Evolutionary conservation across 108 stramenopile species (phyloP), one percentile per base, ranked within the genome.

Genomic region (Hondaea fermentalgiana): DNA sequence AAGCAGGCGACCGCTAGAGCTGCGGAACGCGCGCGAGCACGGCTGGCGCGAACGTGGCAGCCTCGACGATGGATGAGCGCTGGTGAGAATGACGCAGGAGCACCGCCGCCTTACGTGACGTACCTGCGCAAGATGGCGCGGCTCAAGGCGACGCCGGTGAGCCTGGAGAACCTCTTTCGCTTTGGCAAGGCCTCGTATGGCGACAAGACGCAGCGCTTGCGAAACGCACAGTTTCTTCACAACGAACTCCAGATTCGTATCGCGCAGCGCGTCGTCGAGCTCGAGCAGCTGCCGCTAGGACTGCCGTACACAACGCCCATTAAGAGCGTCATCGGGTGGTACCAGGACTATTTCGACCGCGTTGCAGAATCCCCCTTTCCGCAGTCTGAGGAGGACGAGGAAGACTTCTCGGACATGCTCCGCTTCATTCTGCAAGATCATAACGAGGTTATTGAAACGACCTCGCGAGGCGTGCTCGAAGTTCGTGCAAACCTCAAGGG

Each of bases 161-260:
- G 92, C 60, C 91, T 97, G 51, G 90, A 91, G 60, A 95, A 96
- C 72, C 96, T 97, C 95, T 96, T 96, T 92, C 94, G 95, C 83
- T 97, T 96, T 83, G 96, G 95, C 23, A 87, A 55, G 43, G 59
- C 89, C 28, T 89, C 90, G 43, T 93, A 43, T 35, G n/a, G 72
- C 44, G 72, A 90, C 57, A 55, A 72, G 59, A 88, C 58, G 72
- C 91, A 96, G 88, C 92, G 96, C 1, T 76, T 97, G 14, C 93
- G 96, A 28, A 97, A 97, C 89, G 95, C 97, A 1, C 96, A 96
- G 89, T 98, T 97, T 91, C 91, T 97, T 44, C 96, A 97, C 87
- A 91, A 87, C 60, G 96, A 96, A 91, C 92, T 98, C 5, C 96
- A 96, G 55, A 95, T 97, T 21, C 95, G 97, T 6, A 92, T 97